Conservation (phyloP, 345 rosid species). For the Arabidopsis thaliana region TAIR10.1 NC_003071.7:1975001-1975500, state of each 20-base stretch:
- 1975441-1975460: background rate
- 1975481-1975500: too few relatives aligned
- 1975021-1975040: background rate
- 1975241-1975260: background rate
- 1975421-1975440: background rate
- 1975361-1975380: conserved; percentile 83
- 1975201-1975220: background rate
- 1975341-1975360: conserved; percentile 64
- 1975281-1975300: conserved; percentile 75
- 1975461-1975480: too few relatives aligned
- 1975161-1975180: conserved; percentile 14
- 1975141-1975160: conserved; percentile 5
- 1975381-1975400: conserved; percentile 62
- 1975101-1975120: conserved; percentile 18
- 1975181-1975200: background rate
- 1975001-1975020: too few relatives aligned
- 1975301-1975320: conserved; percentile 59
- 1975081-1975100: background rate
- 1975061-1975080: background rate
- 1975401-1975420: conserved; percentile 49
- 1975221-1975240: background rate
- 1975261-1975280: conserved; percentile 56
- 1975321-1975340: conserved; percentile 74
- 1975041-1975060: background rate
- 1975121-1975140: background rate